A percentile compares a stretch with the other conserved stretches of the same genome.
These are phyloP conservation scores for Phlegmacium glaucopus DNA, from an alignment of 768 basidiomycete species.

Conservation along the genomic window DNA sequence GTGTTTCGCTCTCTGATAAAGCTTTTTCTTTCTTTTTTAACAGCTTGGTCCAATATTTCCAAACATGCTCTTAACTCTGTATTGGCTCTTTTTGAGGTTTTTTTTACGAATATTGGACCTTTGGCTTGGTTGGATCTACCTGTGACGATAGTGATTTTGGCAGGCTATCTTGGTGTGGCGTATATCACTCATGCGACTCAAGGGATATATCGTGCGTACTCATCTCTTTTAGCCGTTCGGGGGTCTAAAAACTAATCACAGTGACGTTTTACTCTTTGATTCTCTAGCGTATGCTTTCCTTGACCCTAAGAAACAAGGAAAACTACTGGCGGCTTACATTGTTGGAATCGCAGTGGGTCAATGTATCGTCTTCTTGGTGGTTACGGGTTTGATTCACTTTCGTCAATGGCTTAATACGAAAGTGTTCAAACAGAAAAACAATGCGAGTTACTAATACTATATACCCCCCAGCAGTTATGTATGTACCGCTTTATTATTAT, in stretches of 20 bases:
- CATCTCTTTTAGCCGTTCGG: too few relatives aligned
- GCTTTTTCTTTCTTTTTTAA: too few relatives aligned
- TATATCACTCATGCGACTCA: constrained; percentile 60
- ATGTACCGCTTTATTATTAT: too few relatives aligned
- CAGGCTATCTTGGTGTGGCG: constrained; percentile 56
- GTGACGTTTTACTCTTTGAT: too few relatives aligned
- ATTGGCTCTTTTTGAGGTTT: constrained; percentile 56
- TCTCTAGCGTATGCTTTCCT: constrained; percentile 61
- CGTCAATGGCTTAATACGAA: too few relatives aligned
- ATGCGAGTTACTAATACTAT: too few relatives aligned
- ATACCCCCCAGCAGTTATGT: too few relatives aligned
- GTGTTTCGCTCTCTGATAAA: too few relatives aligned
- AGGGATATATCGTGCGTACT: constrained; percentile 62
- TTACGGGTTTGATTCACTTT: constrained; percentile 34
- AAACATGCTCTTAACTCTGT: constrained; percentile 55
- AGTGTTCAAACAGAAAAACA: too few relatives aligned
- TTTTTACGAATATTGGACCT: constrained; percentile 46
- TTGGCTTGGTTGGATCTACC: constrained; percentile 49
- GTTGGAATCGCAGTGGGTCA: constrained; percentile 53
- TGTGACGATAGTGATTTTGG: constrained; percentile 47
- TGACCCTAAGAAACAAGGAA: constrained; percentile 43
- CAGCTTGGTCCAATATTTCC: constrained; percentile 58
- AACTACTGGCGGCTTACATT: constrained; percentile 54
- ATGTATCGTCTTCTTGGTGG: constrained; percentile 48
- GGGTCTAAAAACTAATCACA: too few relatives aligned